Evolutionary conservation across 345 rosid genomes (phyloP).

Genomic region (Eucalyptus brandiana): DNA sequence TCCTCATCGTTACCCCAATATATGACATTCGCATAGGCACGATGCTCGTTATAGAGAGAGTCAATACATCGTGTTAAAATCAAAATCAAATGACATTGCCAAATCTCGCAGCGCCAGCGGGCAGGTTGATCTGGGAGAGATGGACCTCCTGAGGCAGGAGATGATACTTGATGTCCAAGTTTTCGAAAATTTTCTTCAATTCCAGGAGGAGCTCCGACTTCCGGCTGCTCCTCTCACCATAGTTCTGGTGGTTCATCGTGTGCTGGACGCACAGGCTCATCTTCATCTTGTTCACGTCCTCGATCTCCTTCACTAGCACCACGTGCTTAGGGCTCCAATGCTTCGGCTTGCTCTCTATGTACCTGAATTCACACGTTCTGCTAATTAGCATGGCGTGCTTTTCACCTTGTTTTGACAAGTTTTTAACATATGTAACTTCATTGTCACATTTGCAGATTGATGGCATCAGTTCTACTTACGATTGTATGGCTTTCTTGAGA

Average conservation of each 20-base stretch:
- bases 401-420: neutral
- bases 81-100: neutral
- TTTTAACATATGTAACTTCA: neutral
- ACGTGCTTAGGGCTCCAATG: constrained; percentile 42
- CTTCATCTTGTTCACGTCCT: constrained; percentile 37
- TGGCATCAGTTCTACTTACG: constrained; percentile 1
- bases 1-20: neutral
- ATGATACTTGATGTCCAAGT: constrained; percentile 32
- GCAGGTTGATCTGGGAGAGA: constrained; percentile 12
- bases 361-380: constrained; percentile 8
- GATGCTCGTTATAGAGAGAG: neutral
- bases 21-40: neutral
- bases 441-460: neutral
- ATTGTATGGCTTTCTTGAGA: constrained; percentile 42
- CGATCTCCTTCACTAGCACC: constrained; percentile 35
- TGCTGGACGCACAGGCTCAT: constrained; percentile 26
- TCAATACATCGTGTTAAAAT: neutral
- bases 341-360: constrained; percentile 47
- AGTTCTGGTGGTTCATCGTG: constrained; percentile 60
- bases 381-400: neutral
- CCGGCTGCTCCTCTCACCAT: constrained; percentile 27
- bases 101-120: neutral
- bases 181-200: constrained; percentile 38
- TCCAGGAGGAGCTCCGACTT: constrained; percentile 39
- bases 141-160: constrained; percentile 46